A percentile compares a stretch with the other conserved stretches of the same genome.
phyloP scores from a whole-genome alignment of 2,329 filamentous ascomycete genomes.

The Fusarium robinianum region DNA sequence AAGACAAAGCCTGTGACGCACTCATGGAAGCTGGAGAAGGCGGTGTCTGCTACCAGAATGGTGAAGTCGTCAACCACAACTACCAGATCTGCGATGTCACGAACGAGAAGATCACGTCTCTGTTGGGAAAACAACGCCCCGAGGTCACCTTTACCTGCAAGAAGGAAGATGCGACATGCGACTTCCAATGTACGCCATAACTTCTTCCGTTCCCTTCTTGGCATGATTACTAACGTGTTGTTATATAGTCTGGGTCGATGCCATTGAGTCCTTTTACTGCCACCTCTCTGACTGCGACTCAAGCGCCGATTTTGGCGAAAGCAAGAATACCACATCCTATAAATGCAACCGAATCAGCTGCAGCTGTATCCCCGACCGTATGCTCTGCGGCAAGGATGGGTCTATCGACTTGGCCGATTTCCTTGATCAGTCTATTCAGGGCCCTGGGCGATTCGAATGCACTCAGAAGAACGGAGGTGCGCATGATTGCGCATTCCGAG shows the following conservation, averaged over 20 bases:
- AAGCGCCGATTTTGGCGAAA: constrained; percentile 66
- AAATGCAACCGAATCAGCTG: constrained; percentile 84
- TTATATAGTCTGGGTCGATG: constrained; percentile 83
- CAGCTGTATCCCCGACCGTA: constrained; percentile 84
- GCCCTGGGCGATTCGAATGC: constrained; percentile 84
- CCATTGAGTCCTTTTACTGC: constrained; percentile 95
- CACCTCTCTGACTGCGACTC: constrained; percentile 81
- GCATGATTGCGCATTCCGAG: constrained; percentile 79
- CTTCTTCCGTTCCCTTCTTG: background rate
- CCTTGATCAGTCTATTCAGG: constrained; percentile 78
- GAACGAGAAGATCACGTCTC: constrained; percentile 88
- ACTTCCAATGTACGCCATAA: constrained; percentile 82
- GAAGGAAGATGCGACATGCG: constrained; percentile 73
- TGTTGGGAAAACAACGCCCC: constrained; percentile 81
- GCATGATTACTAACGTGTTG: constrained; percentile 13
- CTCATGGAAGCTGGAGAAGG: constrained; percentile 82
- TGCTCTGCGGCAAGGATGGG: constrained; percentile 90
- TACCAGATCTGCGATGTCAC: constrained; percentile 98
- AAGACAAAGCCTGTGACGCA: constrained; percentile 80
- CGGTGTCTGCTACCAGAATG: constrained; percentile 90
- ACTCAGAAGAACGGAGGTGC: constrained; percentile 64
- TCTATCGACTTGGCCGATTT: constrained; percentile 94
- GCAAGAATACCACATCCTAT: constrained; percentile 82
- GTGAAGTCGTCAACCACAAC: constrained; percentile 89
- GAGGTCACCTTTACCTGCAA: constrained; percentile 96